A percentile compares a stretch with the other conserved stretches of the same genome.
These are phyloP conservation scores for Corynascus novoguineensis DNA, from an alignment of 495 filamentous ascomycete genomes.

Conservation along the genomic window DNA sequence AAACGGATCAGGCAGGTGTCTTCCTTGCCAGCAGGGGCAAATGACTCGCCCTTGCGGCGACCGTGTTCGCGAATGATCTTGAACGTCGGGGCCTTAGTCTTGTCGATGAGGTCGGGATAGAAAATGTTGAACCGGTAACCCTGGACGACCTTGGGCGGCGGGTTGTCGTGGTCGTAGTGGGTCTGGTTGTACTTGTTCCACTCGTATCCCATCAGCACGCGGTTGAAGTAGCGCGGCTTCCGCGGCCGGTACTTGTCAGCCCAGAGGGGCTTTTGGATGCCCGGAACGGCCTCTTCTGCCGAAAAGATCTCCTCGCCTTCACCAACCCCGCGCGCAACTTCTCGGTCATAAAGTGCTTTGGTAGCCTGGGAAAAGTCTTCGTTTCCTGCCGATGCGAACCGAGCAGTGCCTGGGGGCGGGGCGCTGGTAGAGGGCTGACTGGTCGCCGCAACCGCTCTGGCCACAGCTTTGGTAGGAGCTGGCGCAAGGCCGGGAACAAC, in stretches of 20 bases:
- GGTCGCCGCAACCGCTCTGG: constrained; percentile 25
- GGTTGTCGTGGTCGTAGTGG: constrained; percentile 98
- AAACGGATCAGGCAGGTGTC: constrained; percentile 97
- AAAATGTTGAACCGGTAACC: constrained; percentile 99
- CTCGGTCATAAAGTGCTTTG: constrained; percentile 84
- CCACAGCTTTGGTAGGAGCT: constrained; percentile 23
- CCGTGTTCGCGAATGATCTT: constrained; percentile 90
- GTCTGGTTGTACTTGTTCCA: constrained; percentile 99
- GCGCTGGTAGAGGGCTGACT: constrained; percentile 28
- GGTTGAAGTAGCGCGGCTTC: constrained; percentile 96
- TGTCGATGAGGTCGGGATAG: constrained; percentile 98
- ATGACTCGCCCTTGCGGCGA: constrained; percentile 81
- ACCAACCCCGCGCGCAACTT: constrained; percentile 83
- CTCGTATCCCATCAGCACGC: constrained; percentile 98
- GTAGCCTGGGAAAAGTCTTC: constrained; percentile 91
- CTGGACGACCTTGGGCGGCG: constrained; percentile 95
- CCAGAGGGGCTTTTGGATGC: constrained; percentile 66
- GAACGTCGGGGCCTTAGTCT: constrained; percentile 88
- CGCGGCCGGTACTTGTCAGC: constrained; percentile 83
- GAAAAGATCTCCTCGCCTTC: constrained; percentile 97
- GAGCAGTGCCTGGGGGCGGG: constrained; percentile 52
- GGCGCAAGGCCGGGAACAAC: constrained; percentile 8
- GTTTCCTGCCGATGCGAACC: constrained; percentile 68
- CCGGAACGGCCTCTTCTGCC: constrained; percentile 75
- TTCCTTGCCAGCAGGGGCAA: constrained; percentile 92